Conservation (phyloP, 257 asterid genomes). For the Solanum arcanum region DNA sequence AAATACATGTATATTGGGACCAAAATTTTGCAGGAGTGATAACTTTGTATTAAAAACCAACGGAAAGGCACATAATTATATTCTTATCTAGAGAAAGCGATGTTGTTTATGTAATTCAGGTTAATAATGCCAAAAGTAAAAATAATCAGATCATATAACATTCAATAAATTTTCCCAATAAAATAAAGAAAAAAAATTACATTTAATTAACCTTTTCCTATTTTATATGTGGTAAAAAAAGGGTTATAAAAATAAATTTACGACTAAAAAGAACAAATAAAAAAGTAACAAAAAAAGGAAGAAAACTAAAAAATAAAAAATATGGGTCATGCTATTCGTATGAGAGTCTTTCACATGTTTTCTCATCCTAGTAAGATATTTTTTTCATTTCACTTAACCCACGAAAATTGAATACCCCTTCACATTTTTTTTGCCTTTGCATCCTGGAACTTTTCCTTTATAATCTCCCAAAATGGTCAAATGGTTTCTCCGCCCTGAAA, state of each 20-base stretch:
- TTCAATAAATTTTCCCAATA: background rate
- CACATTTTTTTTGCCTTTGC: background rate
- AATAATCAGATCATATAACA: background rate
- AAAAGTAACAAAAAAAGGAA: too few relatives aligned
- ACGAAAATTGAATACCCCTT: background rate
- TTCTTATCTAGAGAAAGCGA: background rate
- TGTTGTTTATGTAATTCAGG: background rate
- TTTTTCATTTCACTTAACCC: slow-evolving; percentile 8
- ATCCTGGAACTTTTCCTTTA: background rate
- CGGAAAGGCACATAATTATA: background rate
- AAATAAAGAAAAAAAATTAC: background rate
- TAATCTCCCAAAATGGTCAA: background rate
- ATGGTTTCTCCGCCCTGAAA: background rate
- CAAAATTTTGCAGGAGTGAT: background rate
- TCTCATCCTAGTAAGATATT: background rate
- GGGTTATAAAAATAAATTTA: background rate
- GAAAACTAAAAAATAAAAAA: too few relatives aligned
- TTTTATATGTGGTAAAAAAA: background rate
- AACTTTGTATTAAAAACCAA: too few relatives aligned
- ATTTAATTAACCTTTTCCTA: background rate
- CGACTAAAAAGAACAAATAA: too few relatives aligned
- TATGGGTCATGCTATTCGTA: background rate
- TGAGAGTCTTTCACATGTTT: background rate
- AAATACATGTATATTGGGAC: background rate
- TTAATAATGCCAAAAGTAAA: background rate